phyloP scores from a whole-genome alignment of 2,329 filamentous ascomycete species.

The Cytospora paraplurivora region DNA sequence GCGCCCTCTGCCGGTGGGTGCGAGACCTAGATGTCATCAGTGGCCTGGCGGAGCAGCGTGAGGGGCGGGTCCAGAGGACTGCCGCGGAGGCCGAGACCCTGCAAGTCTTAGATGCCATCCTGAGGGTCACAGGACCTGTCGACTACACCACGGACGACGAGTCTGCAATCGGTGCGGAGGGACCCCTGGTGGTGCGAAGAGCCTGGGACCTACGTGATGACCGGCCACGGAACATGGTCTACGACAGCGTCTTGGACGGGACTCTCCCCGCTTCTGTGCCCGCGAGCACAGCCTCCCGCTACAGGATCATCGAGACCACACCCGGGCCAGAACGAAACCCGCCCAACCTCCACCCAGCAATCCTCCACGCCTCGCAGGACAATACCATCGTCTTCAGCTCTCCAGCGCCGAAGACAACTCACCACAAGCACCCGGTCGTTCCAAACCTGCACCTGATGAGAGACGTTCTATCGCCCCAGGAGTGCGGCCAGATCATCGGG shows the following conservation, averaged over 20 bases:
- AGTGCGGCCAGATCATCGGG: conserved; percentile 68
- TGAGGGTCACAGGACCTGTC: conserved; percentile 64
- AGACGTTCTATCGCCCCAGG: conserved; percentile 60
- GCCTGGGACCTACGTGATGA: conserved; percentile 60
- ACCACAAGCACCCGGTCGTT: conserved; percentile 62
- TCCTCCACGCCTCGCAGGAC: conserved; percentile 63
- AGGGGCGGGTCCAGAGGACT: conserved; percentile 46
- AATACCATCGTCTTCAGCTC: conserved; percentile 48
- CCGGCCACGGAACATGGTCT: conserved; percentile 47
- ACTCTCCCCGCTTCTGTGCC: conserved; percentile 51
- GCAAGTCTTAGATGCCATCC: conserved; percentile 62
- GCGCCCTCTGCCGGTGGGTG: conserved; percentile 72
- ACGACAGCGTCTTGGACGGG: conserved; percentile 60
- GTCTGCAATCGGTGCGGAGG: background rate
- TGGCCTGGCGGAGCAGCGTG: conserved; percentile 60
- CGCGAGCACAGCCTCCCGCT: conserved; percentile 28
- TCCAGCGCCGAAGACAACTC: conserved; percentile 49
- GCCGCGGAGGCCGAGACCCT: conserved; percentile 57
- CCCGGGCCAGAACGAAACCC: conserved; percentile 64
- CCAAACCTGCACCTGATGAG: conserved; percentile 62
- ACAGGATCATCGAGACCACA: conserved; percentile 64
- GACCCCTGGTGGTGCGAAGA: conserved; percentile 59
- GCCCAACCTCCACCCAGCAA: conserved; percentile 66
- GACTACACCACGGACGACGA: conserved; percentile 44
- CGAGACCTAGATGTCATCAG: conserved; percentile 70